A percentile compares a stretch with the other conserved stretches of the same genome.
Evolutionary conservation across 257 asterid genomes (phyloP).

Genomic region (Pogostemon cablin): DNA sequence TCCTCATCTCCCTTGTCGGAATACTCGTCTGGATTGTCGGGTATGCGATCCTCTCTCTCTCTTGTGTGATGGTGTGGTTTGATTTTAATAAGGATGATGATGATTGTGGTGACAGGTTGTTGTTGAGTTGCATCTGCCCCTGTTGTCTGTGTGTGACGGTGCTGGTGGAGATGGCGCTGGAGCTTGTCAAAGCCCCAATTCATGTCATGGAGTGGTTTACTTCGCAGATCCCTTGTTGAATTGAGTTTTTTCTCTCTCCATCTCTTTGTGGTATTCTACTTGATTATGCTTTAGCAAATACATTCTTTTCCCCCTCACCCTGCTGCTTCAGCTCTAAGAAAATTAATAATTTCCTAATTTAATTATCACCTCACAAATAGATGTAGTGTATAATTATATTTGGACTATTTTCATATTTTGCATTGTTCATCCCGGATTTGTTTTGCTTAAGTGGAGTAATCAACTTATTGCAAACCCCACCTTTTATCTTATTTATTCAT

Average conservation of each 20-base stretch:
- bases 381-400: no score
- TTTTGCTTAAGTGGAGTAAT: no score
- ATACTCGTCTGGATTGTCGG: constrained; percentile 60
- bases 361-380: no score
- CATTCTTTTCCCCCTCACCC: no score
- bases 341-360: no score
- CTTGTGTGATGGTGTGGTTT: background rate
- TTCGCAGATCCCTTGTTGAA: constrained; percentile 58
- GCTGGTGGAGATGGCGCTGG: constrained; percentile 58
- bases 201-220: constrained; percentile 67
- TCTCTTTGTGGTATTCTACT: background rate
- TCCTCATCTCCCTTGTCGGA: constrained; percentile 56
- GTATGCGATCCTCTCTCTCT: constrained; percentile 25
- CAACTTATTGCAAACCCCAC: no score
- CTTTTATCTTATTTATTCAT: no score
- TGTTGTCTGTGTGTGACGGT: constrained; percentile 65
- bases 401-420: no score
- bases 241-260: background rate
- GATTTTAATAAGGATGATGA: background rate
- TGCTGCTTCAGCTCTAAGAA: no score
- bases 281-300: background rate
- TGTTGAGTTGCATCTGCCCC: constrained; percentile 62
- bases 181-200: constrained; percentile 67
- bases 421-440: no score
- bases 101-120: constrained; percentile 34